Conservation (phyloP, 1,284 basidiomycete species). For the Irpex sp. region DNA sequence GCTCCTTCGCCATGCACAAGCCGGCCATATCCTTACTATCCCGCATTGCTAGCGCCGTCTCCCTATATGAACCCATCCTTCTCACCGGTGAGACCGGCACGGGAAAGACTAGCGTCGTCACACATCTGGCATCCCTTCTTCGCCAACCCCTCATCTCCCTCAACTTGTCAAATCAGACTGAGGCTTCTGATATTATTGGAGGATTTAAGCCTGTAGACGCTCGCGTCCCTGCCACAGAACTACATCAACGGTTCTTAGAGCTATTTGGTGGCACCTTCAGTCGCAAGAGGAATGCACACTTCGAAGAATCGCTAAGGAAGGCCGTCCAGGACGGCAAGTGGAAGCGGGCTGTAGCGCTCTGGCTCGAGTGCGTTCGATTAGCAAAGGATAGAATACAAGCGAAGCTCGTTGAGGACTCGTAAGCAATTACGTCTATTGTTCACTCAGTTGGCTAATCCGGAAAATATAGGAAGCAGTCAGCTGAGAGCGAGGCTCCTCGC, state of each 20-base stretch:
- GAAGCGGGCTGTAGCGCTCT: slow-evolving; percentile 81
- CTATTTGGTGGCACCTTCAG: slow-evolving; percentile 91
- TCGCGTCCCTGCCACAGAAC: slow-evolving; percentile 67
- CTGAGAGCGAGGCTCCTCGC: slow-evolving; percentile 45
- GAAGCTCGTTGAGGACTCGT: slow-evolving; percentile 42
- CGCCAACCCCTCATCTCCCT: slow-evolving; percentile 80
- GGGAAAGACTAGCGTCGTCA: slow-evolving; percentile 94
- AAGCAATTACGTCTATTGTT: slow-evolving; percentile 21
- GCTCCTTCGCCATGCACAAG: slow-evolving; percentile 89
- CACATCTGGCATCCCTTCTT: slow-evolving; percentile 83
- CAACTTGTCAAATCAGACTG: slow-evolving; percentile 96
- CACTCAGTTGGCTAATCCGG: slow-evolving; percentile 10
- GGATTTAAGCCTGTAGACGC: slow-evolving; percentile 96
- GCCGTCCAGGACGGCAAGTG: slow-evolving; percentile 84
- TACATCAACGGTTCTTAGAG: slow-evolving; percentile 79
- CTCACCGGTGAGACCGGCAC: slow-evolving; percentile 98
- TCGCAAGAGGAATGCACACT: slow-evolving; percentile 85
- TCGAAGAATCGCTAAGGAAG: slow-evolving; percentile 82
- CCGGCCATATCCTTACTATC: slow-evolving; percentile 83
- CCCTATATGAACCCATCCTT: slow-evolving; percentile 81
- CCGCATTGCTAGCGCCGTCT: slow-evolving; percentile 75
- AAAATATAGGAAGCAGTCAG: slow-evolving; percentile 20
- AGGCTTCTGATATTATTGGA: slow-evolving; percentile 91
- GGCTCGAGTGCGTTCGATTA: slow-evolving; percentile 76
- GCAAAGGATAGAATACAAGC: slow-evolving; percentile 61